Evolutionary conservation across 2,329 filamentous ascomycete genomes (phyloP), one percentile per base, ranked within the genome.

Genomic region (Alternaria tenuissima): DNA sequence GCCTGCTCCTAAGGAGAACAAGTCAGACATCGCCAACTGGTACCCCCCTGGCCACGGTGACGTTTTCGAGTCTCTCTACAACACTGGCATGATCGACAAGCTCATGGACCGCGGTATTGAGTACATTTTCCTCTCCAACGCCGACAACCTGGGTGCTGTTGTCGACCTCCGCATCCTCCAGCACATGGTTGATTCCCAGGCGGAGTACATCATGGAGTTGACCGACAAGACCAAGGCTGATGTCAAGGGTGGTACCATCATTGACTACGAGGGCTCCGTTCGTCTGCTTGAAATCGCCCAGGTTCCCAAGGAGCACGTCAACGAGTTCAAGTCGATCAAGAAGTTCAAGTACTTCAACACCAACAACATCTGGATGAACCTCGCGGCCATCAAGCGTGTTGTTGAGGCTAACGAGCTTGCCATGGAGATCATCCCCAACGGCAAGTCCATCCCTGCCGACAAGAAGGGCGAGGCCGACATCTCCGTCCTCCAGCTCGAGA

Each of bases 341-440:
- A 99, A 99, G 88, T 99, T 99, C 91, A 97, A 96, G 88, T 99
- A 99, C 89, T 99, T 99, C 91, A 99, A 99, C 89, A 99, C 95
- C 83, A 99, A 99, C 91, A 99, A 99, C 88, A 97, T 99, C 84
- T 99, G 95, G 95, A 91, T 99, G 87, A 97, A 97, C 85, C 87
- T 97, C 74, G 90, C 92, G 79, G 95, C 95, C 71, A 91, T 99
- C 84, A 98, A 98, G 91, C 94, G 95, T 63, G 93, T 99, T 55
- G 95, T 99, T 7, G 95, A 98, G 88, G 93, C 96, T 82, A 93
- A 97, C 80, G 94, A 98, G 86, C 90, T 99, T 55, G 92, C 94
- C 83, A 96, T 99, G 92, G 95, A 99, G 85, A 99, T 99, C 80
- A 99, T 99, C 74, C 94, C 95, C 81, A 99, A 99, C 85, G 93